These are phyloP conservation scores for Cyphellophora attinorum DNA, from an alignment of 2,329 filamentous ascomycete species.

Conservation along the genomic window DNA sequence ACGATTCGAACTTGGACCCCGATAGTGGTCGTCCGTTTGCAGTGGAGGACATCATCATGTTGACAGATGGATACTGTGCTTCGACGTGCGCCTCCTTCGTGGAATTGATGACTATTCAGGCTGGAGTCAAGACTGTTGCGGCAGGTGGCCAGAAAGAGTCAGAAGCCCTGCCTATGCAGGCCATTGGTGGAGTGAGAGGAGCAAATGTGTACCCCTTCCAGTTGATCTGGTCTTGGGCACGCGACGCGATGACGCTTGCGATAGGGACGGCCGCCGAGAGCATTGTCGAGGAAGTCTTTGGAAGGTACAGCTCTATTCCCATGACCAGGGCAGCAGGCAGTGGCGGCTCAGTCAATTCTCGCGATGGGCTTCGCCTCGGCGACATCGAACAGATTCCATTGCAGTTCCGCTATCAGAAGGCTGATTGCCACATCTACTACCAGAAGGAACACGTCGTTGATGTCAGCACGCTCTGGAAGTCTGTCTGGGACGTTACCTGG, in stretches of 20 bases:
- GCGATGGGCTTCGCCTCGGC: slow-evolving; percentile 35
- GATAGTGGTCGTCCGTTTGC: slow-evolving; percentile 41
- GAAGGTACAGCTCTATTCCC: background rate
- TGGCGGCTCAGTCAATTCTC: slow-evolving; percentile 33
- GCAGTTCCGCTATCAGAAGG: slow-evolving; percentile 53
- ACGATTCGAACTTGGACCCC: slow-evolving; percentile 24
- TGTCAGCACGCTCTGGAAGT: slow-evolving; percentile 42
- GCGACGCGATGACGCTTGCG: background rate
- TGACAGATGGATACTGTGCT: slow-evolving; percentile 45
- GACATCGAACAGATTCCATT: slow-evolving; percentile 36
- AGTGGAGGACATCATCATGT: slow-evolving; percentile 42
- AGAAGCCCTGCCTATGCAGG: slow-evolving; percentile 46
- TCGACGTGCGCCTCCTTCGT: slow-evolving; percentile 50
- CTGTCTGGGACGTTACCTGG: slow-evolving; percentile 30
- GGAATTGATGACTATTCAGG: slow-evolving; percentile 44
- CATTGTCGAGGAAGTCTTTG: background rate
- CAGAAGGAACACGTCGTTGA: slow-evolving; percentile 43
- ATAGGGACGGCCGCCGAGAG: background rate
- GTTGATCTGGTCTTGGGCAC: background rate
- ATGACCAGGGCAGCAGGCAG: slow-evolving; percentile 4
- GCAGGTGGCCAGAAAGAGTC: slow-evolving; percentile 49
- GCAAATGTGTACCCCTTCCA: slow-evolving; percentile 10
- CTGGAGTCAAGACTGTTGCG: slow-evolving; percentile 46
- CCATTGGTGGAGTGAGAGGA: slow-evolving; percentile 57
- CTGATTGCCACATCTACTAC: slow-evolving; percentile 53